Evolutionary conservation across 768 basidiomycete species (phyloP), one percentile per base, ranked within the genome.

Genomic region (Tylopilus cervinicoccineus): DNA sequence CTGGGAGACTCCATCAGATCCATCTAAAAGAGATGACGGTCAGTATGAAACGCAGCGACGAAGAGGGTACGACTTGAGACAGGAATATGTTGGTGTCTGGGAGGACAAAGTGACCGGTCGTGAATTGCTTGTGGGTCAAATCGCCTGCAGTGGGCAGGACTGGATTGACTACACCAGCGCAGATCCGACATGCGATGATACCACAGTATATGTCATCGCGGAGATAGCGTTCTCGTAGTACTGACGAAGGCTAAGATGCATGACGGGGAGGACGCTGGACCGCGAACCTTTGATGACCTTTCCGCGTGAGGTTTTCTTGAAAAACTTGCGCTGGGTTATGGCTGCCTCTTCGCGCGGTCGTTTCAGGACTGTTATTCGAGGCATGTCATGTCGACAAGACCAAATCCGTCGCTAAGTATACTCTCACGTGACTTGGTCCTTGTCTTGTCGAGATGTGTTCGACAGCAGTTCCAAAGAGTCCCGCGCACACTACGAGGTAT

Each of bases 71-170:
- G 11, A 66, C 92, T 76, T 97, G 94, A 14, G 89, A 80, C 12
- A 99, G 75, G 60, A 96, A 91, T 14, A 96, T 81, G 68, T 99
- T 99, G 16, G 95, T 98, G 63, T 99, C 95, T 5, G 93, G 89
- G 13, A 99, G 71, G 23, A 97, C 65, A 61, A 83, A 93, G 60
- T 95, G 90, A 0, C 88, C 88, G 45, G 75, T 61, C 0, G 80
- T 74, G 61, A 79, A 87, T 0, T 66, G 53, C 23, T 72, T 66
- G 66, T 93, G 87, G 0, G 71, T 60, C 5, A 64, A 60, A 43
- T 79, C 81, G 7, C 91, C 91, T 4, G 70, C 62, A 19, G 66
- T 58, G 17, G 91, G 86, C 5, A 94, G 73, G 11, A 70, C 65
- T 36, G 72, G 63, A n/a, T 73, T 59, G 22, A 69, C 60, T 47